phyloP scores from a whole-genome alignment of 1,284 basidiomycete genomes.

The Ceratobasidium sp. region DNA sequence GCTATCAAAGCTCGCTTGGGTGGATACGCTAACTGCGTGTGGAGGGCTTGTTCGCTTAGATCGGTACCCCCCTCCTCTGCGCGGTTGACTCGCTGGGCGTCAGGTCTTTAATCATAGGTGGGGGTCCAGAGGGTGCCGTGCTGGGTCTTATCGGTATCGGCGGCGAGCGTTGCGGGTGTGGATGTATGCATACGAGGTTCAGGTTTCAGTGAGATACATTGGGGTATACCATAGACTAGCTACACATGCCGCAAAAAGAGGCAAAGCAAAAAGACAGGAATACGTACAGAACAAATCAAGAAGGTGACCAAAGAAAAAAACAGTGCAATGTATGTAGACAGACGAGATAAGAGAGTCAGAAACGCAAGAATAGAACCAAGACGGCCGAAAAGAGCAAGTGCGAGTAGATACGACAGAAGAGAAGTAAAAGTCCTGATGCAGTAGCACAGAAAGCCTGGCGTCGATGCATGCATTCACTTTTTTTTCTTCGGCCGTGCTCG shows the following conservation, averaged over 20 bases:
- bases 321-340: background rate
- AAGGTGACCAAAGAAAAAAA: background rate
- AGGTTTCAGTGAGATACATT: slow-evolving; percentile 35
- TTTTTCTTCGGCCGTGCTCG: background rate
- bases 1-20: background rate
- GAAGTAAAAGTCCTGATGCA: too few relatives aligned
- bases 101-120: too few relatives aligned
- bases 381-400: background rate
- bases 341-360: too few relatives aligned
- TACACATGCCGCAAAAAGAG: slow-evolving; percentile 1
- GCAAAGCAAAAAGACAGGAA: background rate
- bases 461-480: background rate
- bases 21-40: too few relatives aligned
- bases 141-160: too few relatives aligned
- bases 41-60: slow-evolving; percentile 14
- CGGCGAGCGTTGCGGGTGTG: too few relatives aligned
- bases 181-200: too few relatives aligned
- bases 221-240: slow-evolving; percentile 34
- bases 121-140: too few relatives aligned
- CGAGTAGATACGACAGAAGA: too few relatives aligned
- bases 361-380: background rate
- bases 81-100: too few relatives aligned
- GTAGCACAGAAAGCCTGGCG: background rate
- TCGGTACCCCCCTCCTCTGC: background rate
- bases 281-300: background rate